These are phyloP conservation scores for Pseudozyma flocculosa DNA, from an alignment of 1,284 basidiomycete species.

Conservation along the genomic window DNA sequence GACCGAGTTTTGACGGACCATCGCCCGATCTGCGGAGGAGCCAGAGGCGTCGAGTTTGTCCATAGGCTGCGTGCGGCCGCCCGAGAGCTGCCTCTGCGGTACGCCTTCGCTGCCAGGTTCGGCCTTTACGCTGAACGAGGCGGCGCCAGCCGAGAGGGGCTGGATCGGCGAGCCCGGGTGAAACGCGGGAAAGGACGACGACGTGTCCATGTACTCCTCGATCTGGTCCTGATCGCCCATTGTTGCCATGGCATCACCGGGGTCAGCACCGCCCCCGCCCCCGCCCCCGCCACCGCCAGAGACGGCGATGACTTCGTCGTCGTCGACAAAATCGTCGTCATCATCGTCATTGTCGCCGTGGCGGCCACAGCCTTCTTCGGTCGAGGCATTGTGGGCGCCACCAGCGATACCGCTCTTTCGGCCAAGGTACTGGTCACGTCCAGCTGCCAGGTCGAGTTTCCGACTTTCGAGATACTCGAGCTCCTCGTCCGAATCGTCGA, in stretches of 20 bases:
- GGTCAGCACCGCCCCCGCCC: too few relatives aligned
- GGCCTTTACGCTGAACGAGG: too few relatives aligned
- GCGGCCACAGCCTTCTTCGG: too few relatives aligned
- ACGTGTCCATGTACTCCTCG: not conserved
- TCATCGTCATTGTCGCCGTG: not conserved
- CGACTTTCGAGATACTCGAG: conserved; percentile 7
- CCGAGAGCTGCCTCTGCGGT: too few relatives aligned
- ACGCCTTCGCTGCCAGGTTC: too few relatives aligned
- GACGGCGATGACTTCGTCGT: not conserved
- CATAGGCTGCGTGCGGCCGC: too few relatives aligned
- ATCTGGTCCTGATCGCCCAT: not conserved
- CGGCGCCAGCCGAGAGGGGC: too few relatives aligned
- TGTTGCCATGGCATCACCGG: not conserved
- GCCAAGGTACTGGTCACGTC: not conserved
- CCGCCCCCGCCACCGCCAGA: not conserved
- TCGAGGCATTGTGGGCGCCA: not conserved
- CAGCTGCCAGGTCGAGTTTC: not conserved
- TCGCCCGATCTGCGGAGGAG: too few relatives aligned
- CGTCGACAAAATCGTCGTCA: conserved; percentile 6
- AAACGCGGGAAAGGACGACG: not conserved
- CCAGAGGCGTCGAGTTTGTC: too few relatives aligned
- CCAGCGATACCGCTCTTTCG: not conserved
- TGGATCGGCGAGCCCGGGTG: too few relatives aligned
- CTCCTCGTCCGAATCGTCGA: conserved; percentile 33
- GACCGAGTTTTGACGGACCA: not conserved